Conservation (phyloP, 768 basidiomycete genomes). For the Serendipita indica region DNA sequence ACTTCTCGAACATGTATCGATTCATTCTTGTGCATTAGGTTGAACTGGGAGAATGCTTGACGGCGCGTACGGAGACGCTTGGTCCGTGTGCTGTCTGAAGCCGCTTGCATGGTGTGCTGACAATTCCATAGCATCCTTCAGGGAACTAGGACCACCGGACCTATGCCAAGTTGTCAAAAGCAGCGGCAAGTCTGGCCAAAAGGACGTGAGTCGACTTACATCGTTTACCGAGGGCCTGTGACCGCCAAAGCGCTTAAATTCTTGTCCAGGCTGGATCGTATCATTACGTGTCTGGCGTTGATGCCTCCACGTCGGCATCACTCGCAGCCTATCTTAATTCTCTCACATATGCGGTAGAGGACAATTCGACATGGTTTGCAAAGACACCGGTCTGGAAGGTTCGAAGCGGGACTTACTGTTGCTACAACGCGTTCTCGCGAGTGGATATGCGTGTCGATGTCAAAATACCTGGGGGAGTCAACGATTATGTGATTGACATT, state of each 20-base stretch:
- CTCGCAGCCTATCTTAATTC: constrained; percentile 98
- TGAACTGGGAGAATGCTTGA: constrained; percentile 78
- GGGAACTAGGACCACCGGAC: constrained; percentile 95
- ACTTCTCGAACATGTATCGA: background rate
- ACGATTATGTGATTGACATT: constrained; percentile 84
- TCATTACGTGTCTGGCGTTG: constrained; percentile 96
- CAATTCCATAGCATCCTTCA: constrained; percentile 60
- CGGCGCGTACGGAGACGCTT: constrained; percentile 81
- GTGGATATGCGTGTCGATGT: constrained; percentile 96
- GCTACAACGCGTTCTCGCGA: constrained; percentile 95
- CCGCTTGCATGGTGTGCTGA: constrained; percentile 9
- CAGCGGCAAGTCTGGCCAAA: constrained; percentile 64
- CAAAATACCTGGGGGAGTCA: constrained; percentile 94
- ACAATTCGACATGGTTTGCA: constrained; percentile 81
- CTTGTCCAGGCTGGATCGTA: constrained; percentile 71
- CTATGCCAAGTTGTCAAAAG: constrained; percentile 92
- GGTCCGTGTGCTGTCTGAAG: constrained; percentile 36
- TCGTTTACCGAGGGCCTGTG: no score
- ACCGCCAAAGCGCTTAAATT: no score
- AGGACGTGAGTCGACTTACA: constrained; percentile 57
- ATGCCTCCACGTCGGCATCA: constrained; percentile 94
- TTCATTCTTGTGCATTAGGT: constrained; percentile 33
- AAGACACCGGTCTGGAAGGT: constrained; percentile 81
- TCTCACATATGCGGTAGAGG: constrained; percentile 89
- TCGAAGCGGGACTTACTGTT: constrained; percentile 85